Percentiles rank a stretch among this genome's conserved stretches.
These are phyloP conservation scores for Claviceps africana DNA, from an alignment of 2,329 filamentous ascomycete species.

Conservation along the genomic window DNA sequence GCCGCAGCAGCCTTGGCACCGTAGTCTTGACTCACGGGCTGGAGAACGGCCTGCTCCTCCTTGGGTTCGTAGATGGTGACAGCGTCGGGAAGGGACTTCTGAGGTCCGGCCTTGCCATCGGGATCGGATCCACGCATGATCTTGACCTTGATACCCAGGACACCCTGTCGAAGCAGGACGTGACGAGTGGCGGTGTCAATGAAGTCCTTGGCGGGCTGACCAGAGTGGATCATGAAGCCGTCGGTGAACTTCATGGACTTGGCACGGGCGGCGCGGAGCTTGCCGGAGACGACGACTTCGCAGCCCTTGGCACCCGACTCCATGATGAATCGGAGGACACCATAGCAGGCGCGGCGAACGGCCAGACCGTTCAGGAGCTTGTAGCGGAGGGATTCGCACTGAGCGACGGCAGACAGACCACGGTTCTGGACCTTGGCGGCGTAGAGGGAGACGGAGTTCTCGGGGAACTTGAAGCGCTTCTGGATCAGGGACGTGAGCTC, in stretches of 20 bases:
- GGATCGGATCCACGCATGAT: conserved; percentile 99
- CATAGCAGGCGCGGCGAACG: conserved; percentile 97
- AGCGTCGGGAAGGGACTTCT: conserved; percentile 94
- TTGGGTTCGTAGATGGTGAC: conserved; percentile 99
- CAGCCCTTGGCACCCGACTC: conserved; percentile 99
- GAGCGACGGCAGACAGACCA: conserved; percentile 97
- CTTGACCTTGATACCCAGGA: conserved; percentile 99
- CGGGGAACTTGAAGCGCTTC: conserved; percentile 99
- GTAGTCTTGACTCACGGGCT: conserved; percentile 97
- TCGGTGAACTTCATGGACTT: conserved; percentile 99
- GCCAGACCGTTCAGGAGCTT: conserved; percentile 99
- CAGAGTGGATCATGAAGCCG: conserved; percentile 99
- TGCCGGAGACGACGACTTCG: conserved; percentile 98
- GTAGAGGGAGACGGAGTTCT: conserved; percentile 99
- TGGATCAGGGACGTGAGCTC: conserved; percentile 99
- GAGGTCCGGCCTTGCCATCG: conserved; percentile 95
- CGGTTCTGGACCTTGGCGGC: conserved; percentile 99
- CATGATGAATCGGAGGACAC: conserved; percentile 99
- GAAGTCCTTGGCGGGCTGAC: conserved; percentile 98
- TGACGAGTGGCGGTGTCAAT: conserved; percentile 97
- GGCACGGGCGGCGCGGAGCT: conserved; percentile 95
- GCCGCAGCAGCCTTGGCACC: conserved; percentile 76
- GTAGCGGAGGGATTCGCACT: conserved; percentile 99
- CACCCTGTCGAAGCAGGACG: conserved; percentile 99
- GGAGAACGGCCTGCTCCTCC: conserved; percentile 91